These are phyloP conservation scores for Leucocoprinus birnbaumii DNA, from an alignment of 768 basidiomycete genomes.

Conservation along the genomic window DNA sequence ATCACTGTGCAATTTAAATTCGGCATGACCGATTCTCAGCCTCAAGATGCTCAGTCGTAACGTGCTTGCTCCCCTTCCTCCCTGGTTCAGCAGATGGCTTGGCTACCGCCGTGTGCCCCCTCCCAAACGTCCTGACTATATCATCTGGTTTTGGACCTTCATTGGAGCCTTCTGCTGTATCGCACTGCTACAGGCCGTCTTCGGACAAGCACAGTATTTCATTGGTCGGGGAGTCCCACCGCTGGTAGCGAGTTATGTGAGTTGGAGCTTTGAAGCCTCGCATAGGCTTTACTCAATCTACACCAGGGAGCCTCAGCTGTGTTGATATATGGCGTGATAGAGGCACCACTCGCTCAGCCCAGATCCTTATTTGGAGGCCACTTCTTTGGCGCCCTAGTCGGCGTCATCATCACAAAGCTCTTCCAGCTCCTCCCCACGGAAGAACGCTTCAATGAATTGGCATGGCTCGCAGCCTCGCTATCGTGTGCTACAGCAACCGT, in stretches of 20 bases:
- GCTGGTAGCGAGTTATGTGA: constrained; percentile 46
- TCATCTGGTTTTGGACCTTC: constrained; percentile 51
- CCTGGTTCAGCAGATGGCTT: constrained; percentile 38
- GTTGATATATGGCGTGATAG: constrained; percentile 50
- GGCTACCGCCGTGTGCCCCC: constrained; percentile 38
- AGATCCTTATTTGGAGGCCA: constrained; percentile 49
- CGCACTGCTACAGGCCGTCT: constrained; percentile 46
- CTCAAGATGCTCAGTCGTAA: constrained; percentile 4
- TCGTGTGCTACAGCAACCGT: constrained; percentile 40
- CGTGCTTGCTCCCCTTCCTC: constrained; percentile 32
- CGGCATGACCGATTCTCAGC: too few species aligned
- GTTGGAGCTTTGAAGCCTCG: constrained; percentile 15
- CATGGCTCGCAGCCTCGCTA: constrained; percentile 48
- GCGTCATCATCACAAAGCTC: constrained; percentile 49
- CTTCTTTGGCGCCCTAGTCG: constrained; percentile 45
- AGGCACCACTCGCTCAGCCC: constrained; percentile 52
- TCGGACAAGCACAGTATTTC: constrained; percentile 47
- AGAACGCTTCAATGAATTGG: constrained; percentile 36
- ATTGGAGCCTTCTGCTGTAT: constrained; percentile 49
- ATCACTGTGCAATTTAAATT: too few species aligned
- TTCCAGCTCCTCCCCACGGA: constrained; percentile 43
- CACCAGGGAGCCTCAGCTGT: constrained; percentile 52
- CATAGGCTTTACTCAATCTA: background rate
- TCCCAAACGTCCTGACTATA: constrained; percentile 27
- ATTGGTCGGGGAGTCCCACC: constrained; percentile 39